Base-by-base conservation (phyloP, 106 monocot genomes). In the Agapanthus africanus region DNA sequence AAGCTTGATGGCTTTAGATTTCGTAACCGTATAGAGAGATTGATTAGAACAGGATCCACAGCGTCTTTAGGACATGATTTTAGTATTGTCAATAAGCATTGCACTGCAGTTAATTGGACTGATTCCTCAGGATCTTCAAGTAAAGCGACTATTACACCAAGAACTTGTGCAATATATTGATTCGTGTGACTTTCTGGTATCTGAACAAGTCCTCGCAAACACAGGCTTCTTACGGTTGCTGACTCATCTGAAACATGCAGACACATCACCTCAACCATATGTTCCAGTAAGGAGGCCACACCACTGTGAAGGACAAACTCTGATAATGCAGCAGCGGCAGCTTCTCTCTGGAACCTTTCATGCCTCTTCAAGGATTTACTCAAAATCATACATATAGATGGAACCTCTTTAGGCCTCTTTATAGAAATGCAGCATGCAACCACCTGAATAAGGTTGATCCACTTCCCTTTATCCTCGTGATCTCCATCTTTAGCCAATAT, bases 201-300 rank as follows among this genome's bases (percentile, higher is more conserved):
- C 95, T 91, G 95, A 23, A 95, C 91, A 70, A 95, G 88, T 59
- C 86, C 95, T 67, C 79, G 69, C 54, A 95, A 62, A 70, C 95
- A 95, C 25, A 95, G 83, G 56, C 91, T 85, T 74, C 88, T 88
- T 27, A 95, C 91, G 50, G 80, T 78, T 70, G 91, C 80, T 47
- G 95, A 95, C 59, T 95, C 95, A 84, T 91, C 95, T 42, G 91
- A 91, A 46, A 95, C 86, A 80, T 95, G 95, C 59, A 91, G 64
- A 69, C 95, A 95, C 84, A 95, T 79, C 21, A 75, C 84, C 80
- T 91, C 91, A 57, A 91, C 95, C 54, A 95, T 80, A 66, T 84
- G 67, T 72, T 95, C 88, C 77, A 95, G 70, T 54, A 95, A 82
- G 18, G 86, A 72, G 40, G 71, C 70, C 56, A 57, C 69, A 34